Evolutionary conservation across 2,329 filamentous ascomycete genomes (phyloP), one percentile per base, ranked within the genome.

Genomic region (Davidsoniella eucalypti): DNA sequence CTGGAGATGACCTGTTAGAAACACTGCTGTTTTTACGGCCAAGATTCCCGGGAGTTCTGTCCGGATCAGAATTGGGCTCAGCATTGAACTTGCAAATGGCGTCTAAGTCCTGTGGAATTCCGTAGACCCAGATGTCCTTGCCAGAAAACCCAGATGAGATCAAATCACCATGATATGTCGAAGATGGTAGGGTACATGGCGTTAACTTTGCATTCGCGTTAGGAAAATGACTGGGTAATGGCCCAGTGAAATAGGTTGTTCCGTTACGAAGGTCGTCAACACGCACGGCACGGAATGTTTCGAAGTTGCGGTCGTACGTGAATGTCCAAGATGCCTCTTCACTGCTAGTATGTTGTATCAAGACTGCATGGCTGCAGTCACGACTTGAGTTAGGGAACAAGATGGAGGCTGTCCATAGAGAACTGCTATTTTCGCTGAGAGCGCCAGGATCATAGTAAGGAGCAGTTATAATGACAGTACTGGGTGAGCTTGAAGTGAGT

Each of bases 351-450:
- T 77, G 69, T 56, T 78, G 75, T 14, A 90, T 67, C 43, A 90
- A 63, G 1, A 83, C 78, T 17, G 83, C 82, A 63, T 88, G 83
- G 56, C 82, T 87, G 59, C 83, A 87, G 56, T 85, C 81, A 46
- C 78, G 75, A 56, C 80, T 86, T n/a, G 78, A 81, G 57, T 87
- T 85, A 3, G 85, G 84, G 51, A 90, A 90, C 2, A 92, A 67
- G 43, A 92, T 88, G 33, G 87, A 87, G 0, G 84, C 87, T 5
- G 85, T 90, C 85, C 85, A 92, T 59, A 90, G 73, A 21, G 80
- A 76, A 60, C 80, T 83, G 54, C 79, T 74, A 52, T 84, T 77
- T 52, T 82, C 78, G 10, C 69, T 72, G 55, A 82, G 69, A 56
- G 75, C 76, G 36, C 80, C 80, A 0, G 79, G 83, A 40, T 84